These are phyloP conservation scores for Phytophthora pseudosyringae DNA, from an alignment of 352 stramenopile species.

Conservation along the genomic window DNA sequence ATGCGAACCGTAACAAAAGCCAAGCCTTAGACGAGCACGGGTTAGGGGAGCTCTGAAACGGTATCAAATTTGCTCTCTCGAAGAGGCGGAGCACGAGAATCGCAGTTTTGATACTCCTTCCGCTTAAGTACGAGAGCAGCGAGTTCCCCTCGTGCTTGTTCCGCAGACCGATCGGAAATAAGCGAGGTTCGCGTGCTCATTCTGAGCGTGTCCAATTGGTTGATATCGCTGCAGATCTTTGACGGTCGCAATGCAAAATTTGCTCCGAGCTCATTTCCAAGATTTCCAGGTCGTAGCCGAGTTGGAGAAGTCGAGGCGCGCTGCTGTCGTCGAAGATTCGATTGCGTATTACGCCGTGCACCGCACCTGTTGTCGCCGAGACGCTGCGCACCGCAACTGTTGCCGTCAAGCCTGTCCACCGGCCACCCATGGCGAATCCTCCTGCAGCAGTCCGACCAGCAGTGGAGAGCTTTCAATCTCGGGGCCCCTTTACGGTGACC, in stretches of 20 bases:
- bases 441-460: neutral
- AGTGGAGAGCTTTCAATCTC: neutral
- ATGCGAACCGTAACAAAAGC: slow-evolving; percentile 5
- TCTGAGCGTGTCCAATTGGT: neutral
- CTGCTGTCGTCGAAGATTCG: too few species aligned
- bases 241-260: too few species aligned
- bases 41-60: neutral
- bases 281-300: too few species aligned
- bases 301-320: too few species aligned
- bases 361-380: too few species aligned
- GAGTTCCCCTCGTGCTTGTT: neutral
- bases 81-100: neutral
- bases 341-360: too few species aligned
- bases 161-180: neutral
- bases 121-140: neutral
- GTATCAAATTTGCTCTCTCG: neutral
- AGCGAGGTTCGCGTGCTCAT: neutral
- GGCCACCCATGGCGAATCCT: neutral
- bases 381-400: neutral
- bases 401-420: neutral
- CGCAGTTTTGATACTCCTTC: neutral
- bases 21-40: neutral
- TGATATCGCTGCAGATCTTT: neutral
- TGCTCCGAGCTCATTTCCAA: too few species aligned
- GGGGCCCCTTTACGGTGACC: neutral